Conservation (phyloP, 306 rosid genomes). For the Urtica urens region DNA sequence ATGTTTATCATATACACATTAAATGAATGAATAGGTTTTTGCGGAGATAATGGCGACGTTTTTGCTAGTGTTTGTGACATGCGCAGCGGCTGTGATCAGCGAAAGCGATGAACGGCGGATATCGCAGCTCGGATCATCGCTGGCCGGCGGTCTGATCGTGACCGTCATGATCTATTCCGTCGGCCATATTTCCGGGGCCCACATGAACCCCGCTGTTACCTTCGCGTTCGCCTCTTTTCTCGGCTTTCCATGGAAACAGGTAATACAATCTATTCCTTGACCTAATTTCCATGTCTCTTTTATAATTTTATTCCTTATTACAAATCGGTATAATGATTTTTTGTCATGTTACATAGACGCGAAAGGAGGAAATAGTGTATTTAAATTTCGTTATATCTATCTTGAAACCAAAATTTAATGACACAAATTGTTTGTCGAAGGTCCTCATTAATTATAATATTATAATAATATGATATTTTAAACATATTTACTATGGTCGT, state of each 20-base stretch:
- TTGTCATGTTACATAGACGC: too few species aligned
- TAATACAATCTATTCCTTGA: too few species aligned
- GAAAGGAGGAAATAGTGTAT: too few species aligned
- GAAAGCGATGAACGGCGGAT: constrained; percentile 32
- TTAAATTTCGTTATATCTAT: too few species aligned
- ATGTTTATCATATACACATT: background rate
- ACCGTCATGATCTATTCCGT: constrained; percentile 65
- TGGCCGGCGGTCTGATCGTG: constrained; percentile 60
- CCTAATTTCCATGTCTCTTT: too few species aligned
- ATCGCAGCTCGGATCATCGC: constrained; percentile 52
- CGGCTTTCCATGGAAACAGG: constrained; percentile 79
- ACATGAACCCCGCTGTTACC: constrained; percentile 81
- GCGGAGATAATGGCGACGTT: constrained; percentile 5
- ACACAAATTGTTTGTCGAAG: too few species aligned
- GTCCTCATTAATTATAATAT: too few species aligned
- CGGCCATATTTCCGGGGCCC: constrained; percentile 80
- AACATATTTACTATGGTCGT: too few species aligned
- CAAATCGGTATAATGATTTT: too few species aligned
- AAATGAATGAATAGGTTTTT: background rate
- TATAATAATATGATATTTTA: too few species aligned
- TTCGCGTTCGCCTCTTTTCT: constrained; percentile 45
- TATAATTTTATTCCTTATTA: too few species aligned
- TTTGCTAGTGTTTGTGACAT: constrained; percentile 7
- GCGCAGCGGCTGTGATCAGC: constrained; percentile 4
- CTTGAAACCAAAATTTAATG: too few species aligned